Evolutionary conservation across 345 rosid genomes (phyloP).

Genomic region (Orychophragmus violaceus): DNA sequence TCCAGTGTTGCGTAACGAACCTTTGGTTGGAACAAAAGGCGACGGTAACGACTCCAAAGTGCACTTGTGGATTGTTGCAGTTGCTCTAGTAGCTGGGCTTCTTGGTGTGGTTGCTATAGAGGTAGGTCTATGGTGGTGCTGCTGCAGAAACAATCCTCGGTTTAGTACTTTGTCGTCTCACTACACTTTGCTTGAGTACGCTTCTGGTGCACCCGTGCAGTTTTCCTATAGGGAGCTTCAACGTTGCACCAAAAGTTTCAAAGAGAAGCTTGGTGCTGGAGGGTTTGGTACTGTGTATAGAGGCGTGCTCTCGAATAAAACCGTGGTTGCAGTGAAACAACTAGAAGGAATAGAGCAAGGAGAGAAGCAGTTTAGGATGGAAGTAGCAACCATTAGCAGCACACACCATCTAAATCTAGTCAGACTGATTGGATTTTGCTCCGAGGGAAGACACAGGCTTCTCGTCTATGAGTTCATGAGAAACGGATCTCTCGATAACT

Average conservation of each 20-base stretch:
- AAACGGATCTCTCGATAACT: conserved; percentile 57
- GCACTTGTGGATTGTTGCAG: conserved; percentile 34
- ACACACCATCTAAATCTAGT: conserved; percentile 66
- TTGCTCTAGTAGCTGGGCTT: conserved; percentile 30
- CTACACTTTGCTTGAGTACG: conserved; percentile 49
- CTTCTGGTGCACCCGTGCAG: conserved; percentile 55
- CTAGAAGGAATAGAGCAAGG: conserved; percentile 59
- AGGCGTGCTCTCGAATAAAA: conserved; percentile 45
- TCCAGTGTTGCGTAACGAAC: conserved; percentile 38
- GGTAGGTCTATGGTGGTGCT: conserved; percentile 52
- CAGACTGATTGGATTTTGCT: conserved; percentile 57
- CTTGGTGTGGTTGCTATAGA: conserved; percentile 32
- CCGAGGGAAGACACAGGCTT: conserved; percentile 54
- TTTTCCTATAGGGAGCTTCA: conserved; percentile 52
- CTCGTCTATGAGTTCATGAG: conserved; percentile 64
- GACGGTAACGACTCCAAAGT: conserved; percentile 22
- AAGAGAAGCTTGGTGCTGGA: conserved; percentile 53
- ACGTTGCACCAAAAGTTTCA: conserved; percentile 43
- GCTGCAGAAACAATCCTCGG: conserved; percentile 32
- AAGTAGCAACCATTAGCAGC: conserved; percentile 62
- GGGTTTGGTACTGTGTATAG: conserved; percentile 60
- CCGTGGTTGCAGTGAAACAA: conserved; percentile 51
- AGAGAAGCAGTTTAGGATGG: conserved; percentile 63
- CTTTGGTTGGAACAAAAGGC: background rate
- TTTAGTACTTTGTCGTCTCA: conserved; percentile 40